Percentiles rank a stretch among this genome's conserved stretches.
Conservation (phyloP, 768 basidiomycete genomes). For the Mycena olivaceomarginata region DNA sequence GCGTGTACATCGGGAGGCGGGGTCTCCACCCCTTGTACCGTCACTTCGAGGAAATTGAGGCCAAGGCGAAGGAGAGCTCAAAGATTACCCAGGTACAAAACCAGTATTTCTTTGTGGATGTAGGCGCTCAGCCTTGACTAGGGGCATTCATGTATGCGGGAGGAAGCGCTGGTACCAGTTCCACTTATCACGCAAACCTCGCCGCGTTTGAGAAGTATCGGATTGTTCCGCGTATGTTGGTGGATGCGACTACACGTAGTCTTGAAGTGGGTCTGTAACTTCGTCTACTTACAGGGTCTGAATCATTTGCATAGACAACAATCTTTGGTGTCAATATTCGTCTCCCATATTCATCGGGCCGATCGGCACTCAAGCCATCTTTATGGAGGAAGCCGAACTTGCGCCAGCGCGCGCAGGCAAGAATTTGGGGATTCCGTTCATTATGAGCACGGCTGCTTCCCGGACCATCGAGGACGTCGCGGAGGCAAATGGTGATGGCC, state of each 20-base stretch:
- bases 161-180: constrained; percentile 84
- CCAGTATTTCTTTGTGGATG: neutral
- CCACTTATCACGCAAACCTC: constrained; percentile 81
- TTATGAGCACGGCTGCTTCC: constrained; percentile 85
- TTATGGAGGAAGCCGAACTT: constrained; percentile 83
- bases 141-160: constrained; percentile 86
- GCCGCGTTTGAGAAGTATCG: constrained; percentile 79
- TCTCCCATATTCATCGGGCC: constrained; percentile 82
- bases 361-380: constrained; percentile 87
- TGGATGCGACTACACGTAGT: constrained; percentile 73
- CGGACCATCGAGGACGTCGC: constrained; percentile 89
- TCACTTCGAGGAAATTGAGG: constrained; percentile 78
- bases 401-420: constrained; percentile 80
- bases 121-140: constrained; percentile 25
- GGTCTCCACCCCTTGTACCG: constrained; percentile 73
- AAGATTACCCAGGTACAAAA: constrained; percentile 71
- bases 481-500: constrained; percentile 78
- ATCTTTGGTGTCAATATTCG: constrained; percentile 80
- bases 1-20: constrained; percentile 61
- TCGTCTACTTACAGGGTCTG: too few species aligned
- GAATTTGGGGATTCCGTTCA: constrained; percentile 78
- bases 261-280: constrained; percentile 66
- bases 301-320: constrained; percentile 68
- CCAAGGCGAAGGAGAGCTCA: constrained; percentile 79
- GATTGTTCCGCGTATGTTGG: constrained; percentile 90